Evolutionary conservation across 2,329 filamentous ascomycete genomes (phyloP).

Genomic region (Laburnicola sp.): DNA sequence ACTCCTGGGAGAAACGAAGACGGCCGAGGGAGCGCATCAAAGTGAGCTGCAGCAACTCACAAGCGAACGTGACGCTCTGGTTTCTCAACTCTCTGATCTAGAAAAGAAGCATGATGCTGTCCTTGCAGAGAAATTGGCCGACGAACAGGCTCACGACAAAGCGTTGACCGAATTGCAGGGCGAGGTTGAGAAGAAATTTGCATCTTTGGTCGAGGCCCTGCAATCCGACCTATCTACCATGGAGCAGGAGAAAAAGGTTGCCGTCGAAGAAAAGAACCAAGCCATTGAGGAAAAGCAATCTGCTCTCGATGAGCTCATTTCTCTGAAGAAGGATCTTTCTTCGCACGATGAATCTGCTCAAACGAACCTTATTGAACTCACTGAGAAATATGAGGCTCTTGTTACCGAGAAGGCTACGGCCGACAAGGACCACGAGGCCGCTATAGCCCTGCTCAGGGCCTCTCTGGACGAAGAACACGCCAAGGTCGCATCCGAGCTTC

Average conservation of each 20-base stretch:
- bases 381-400: conserved; percentile 31
- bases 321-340: conserved; percentile 25
- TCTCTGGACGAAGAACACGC: conserved; percentile 33
- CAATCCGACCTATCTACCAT: conserved; percentile 29
- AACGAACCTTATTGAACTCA: conserved; percentile 24
- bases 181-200: conserved; percentile 38
- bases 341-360: conserved; percentile 22
- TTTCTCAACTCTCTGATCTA: conserved; percentile 26
- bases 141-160: conserved; percentile 28
- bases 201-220: conserved; percentile 33
- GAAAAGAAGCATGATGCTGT: conserved; percentile 25
- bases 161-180: conserved; percentile 28
- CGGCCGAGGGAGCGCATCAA: conserved; percentile 17
- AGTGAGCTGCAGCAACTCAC: conserved; percentile 27
- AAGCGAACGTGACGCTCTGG: conserved; percentile 22
- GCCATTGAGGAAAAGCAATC: conserved; percentile 28
- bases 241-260: conserved; percentile 34
- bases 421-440: conserved; percentile 34
- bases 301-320: conserved; percentile 29
- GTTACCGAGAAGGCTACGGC: conserved; percentile 30
- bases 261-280: conserved; percentile 27
- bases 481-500: conserved; percentile 27
- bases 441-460: conserved; percentile 31
- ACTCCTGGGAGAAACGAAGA: conserved; percentile 25
- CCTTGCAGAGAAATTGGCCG: conserved; percentile 19